phyloP scores from a whole-genome alignment of 2,329 filamentous ascomycete species.

The Ophiobolus disseminans region DNA sequence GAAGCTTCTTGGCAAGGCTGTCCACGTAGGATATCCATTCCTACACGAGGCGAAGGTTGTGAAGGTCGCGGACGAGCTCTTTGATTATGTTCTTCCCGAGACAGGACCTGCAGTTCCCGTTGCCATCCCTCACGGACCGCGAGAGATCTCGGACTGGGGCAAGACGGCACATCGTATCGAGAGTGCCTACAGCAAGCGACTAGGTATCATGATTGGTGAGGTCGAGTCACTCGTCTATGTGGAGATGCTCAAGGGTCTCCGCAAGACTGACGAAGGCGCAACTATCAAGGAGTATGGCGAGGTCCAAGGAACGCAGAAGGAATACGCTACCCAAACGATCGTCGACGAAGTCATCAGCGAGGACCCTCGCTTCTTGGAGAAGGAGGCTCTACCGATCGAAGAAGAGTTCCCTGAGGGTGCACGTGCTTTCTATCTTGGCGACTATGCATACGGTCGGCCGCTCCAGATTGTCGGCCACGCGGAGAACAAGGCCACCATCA shows the following conservation, averaged over 20 bases:
- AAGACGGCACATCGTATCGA: constrained; percentile 86
- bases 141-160: constrained; percentile 81
- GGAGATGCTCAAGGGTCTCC: constrained; percentile 89
- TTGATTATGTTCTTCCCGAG: constrained; percentile 78
- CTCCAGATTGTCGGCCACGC: constrained; percentile 80
- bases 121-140: constrained; percentile 72
- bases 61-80: constrained; percentile 89
- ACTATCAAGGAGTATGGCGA: constrained; percentile 91
- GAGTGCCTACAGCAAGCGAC: constrained; percentile 84
- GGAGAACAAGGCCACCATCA: constrained; percentile 77
- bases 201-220: constrained; percentile 84
- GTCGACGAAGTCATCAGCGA: constrained; percentile 90
- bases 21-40: constrained; percentile 94
- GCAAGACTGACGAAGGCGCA: constrained; percentile 88
- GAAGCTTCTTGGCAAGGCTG: constrained; percentile 79
- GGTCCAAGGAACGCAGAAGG: constrained; percentile 82
- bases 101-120: constrained; percentile 68
- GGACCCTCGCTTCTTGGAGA: constrained; percentile 92
- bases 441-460: constrained; percentile 89
- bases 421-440: constrained; percentile 90
- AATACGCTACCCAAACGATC: constrained; percentile 89
- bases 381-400: constrained; percentile 82
- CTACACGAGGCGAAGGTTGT: constrained; percentile 91
- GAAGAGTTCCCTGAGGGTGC: constrained; percentile 88
- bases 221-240: constrained; percentile 92